Base-by-base conservation (phyloP, 306 rosid species). In the Prosopis cineraria region DNA sequence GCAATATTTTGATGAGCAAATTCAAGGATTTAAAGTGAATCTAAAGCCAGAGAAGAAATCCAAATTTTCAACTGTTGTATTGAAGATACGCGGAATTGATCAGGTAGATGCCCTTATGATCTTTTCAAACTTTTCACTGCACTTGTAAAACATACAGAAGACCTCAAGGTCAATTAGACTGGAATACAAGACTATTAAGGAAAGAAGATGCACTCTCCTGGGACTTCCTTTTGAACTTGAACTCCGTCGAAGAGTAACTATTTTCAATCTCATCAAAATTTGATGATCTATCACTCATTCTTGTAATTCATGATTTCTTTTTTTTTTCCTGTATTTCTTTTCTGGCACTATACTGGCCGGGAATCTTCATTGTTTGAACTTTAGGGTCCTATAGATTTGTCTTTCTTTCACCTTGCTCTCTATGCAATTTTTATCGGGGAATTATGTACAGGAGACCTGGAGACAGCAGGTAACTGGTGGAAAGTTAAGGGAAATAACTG, bases 31-130 rank as follows among this genome's bases (percentile, higher is more conserved):
- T 84, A 90, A 83, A 89, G 89, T 92, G 55, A 90, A 82, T 75
- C 77, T 92, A 79, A 89, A 85, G 87, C 93, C 89, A 7, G 97
- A 90, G 83, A 90, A 83, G 88, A 92, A 89, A 86, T 92, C 96
- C 74, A 89, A 91, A 83, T 89, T 92, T 77, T 89, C 92, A 85
- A 84, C 93, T 22, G 96, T 90, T 78, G 96, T 93, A 74, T 87
- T 89, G 84, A 93, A 89, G 85, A 87, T 93, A 60, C 89, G 97
- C 12, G 96, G 97, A 63, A 87, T 93, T 84, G 97, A 93, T 85
- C 91, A 87, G 97, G 97, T 93, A 81, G 70, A 52, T 59, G 58
- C 53, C 73, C 34, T 68, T 77, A 29, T 79, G 60, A 53, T 53
- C 17, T 19, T 64, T 47, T 81, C 30, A 73, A 11, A 56, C 55